Conservation (phyloP, 306 rosid genomes). For the Pterocarpus santalinus region DNA sequence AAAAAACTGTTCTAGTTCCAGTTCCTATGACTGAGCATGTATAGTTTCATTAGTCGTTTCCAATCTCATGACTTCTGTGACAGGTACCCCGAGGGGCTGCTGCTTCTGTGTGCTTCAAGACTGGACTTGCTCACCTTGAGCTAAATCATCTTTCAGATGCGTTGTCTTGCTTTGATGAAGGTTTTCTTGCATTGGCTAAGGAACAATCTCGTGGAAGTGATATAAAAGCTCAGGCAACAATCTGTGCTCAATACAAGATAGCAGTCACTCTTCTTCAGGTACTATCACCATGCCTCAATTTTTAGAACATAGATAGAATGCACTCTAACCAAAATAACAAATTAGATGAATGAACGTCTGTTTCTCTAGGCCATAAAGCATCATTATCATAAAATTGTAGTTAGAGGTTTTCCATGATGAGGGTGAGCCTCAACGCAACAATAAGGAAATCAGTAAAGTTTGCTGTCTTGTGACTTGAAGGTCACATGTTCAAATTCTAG, state of each 20-base stretch:
- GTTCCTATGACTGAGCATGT: constrained; percentile 25
- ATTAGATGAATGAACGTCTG: constrained; percentile 34
- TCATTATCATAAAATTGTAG: constrained; percentile 26
- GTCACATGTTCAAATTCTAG: too few relatives aligned
- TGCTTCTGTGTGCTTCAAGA: constrained; percentile 92
- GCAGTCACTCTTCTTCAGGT: constrained; percentile 97
- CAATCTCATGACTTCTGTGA: constrained; percentile 45
- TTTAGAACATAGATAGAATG: constrained; percentile 30
- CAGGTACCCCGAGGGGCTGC: constrained; percentile 98
- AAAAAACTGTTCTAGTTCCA: constrained; percentile 38
- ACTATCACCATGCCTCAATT: constrained; percentile 40
- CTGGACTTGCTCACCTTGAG: constrained; percentile 96
- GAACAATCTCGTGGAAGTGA: constrained; percentile 97
- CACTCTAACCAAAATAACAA: constrained; percentile 24
- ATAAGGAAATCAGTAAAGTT: too few relatives aligned
- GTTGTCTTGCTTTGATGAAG: constrained; percentile 91
- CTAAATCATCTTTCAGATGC: constrained; percentile 97
- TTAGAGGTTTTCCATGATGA: constrained; percentile 12
- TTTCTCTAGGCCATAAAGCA: constrained; percentile 40
- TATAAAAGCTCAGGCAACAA: constrained; percentile 97
- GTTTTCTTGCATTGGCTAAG: constrained; percentile 94
- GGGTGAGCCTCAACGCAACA: too few relatives aligned
- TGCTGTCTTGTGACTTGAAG: too few relatives aligned
- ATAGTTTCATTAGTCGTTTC: constrained; percentile 28
- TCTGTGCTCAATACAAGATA: constrained; percentile 97